Evolutionary conservation across 1,284 basidiomycete species (phyloP).

Genomic region (Butyriboletus appendiculatus): DNA sequence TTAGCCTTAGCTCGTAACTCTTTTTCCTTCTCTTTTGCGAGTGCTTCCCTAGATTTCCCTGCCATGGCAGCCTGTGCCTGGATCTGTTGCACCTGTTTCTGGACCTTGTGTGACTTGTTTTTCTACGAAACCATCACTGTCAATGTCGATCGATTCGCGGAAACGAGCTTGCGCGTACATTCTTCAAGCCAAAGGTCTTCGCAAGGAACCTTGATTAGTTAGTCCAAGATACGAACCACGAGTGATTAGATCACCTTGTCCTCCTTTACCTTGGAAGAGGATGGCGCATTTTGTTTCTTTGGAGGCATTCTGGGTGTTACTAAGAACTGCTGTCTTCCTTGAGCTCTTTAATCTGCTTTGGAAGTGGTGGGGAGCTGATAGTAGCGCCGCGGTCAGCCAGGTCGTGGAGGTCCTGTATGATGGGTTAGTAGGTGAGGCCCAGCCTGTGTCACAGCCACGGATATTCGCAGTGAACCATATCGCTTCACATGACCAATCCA

Average conservation of each 20-base stretch:
- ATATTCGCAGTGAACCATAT: background rate
- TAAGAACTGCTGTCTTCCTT: background rate
- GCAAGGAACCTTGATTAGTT: constrained; percentile 34
- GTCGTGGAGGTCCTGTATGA: background rate
- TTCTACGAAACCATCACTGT: constrained; percentile 52
- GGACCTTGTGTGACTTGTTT: constrained; percentile 94
- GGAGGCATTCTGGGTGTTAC: constrained; percentile 59
- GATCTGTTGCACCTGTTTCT: constrained; percentile 80
- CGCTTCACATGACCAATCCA: background rate
- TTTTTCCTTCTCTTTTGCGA: constrained; percentile 87
- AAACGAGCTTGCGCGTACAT: constrained; percentile 52
- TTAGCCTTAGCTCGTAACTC: constrained; percentile 77
- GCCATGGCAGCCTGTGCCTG: constrained; percentile 71
- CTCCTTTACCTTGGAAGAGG: constrained; percentile 66
- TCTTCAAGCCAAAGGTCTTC: constrained; percentile 93
- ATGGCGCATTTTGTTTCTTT: constrained; percentile 56
- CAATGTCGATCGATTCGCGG: constrained; percentile 7
- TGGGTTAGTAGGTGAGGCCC: background rate
- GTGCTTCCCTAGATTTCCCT: constrained; percentile 76
- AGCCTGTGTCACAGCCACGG: constrained; percentile 2
- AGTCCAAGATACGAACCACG: constrained; percentile 21
- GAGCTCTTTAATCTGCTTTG: background rate
- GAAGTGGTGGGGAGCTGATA: background rate
- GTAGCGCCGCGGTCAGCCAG: background rate
- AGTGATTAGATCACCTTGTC: constrained; percentile 61